These are phyloP conservation scores for Fraxinus sp. DNA, from an alignment of 305 asterid species.

Conservation along the genomic window DNA sequence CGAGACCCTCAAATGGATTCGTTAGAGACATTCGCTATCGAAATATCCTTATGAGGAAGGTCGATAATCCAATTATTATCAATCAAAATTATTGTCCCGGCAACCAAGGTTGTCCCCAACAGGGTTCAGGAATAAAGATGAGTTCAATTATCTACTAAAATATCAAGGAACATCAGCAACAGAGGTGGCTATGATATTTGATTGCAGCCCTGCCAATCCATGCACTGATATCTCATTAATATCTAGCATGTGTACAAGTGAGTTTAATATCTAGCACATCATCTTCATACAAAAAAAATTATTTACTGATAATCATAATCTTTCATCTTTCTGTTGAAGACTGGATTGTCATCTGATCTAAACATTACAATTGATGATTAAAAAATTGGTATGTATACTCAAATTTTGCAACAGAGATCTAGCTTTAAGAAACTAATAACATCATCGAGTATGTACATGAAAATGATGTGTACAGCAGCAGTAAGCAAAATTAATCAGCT, in stretches of 20 bases:
- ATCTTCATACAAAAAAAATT: background rate
- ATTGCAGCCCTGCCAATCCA: constrained; percentile 53
- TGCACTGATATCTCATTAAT: constrained; percentile 40
- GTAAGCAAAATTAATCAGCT: constrained; percentile 14
- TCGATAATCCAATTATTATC: constrained; percentile 48
- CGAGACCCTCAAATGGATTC: constrained; percentile 46
- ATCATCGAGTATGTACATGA: constrained; percentile 34
- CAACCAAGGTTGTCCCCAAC: constrained; percentile 47
- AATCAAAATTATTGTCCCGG: constrained; percentile 54
- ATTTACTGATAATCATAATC: background rate
- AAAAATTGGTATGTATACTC: background rate
- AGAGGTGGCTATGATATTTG: constrained; percentile 44
- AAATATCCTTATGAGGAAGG: constrained; percentile 44
- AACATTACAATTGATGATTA: background rate
- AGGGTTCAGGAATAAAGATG: constrained; percentile 52
- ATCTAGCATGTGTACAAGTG: background rate
- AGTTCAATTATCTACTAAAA: constrained; percentile 47
- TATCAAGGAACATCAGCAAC: constrained; percentile 57
- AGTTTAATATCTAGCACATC: background rate
- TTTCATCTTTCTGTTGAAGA: background rate
- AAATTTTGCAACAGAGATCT: background rate
- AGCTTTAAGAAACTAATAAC: background rate
- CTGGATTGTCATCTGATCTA: background rate
- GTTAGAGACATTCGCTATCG: constrained; percentile 40
- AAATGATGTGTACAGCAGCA: constrained; percentile 21